Base-by-base conservation (phyloP, 345 rosid species). In the Theobroma cacao region DNA sequence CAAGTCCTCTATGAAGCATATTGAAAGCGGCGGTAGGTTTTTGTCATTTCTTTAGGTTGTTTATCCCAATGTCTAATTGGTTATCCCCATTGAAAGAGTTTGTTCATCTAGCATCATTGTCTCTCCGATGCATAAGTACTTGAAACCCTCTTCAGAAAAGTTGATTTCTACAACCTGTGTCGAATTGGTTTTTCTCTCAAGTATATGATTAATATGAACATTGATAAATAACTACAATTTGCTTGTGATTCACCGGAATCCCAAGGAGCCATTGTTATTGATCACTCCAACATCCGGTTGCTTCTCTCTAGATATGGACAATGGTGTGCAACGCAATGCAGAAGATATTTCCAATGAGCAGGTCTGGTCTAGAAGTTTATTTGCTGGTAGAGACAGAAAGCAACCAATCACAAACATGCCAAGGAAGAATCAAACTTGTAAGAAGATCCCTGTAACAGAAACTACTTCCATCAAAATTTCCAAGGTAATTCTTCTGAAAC, bases 361-460 rank as follows among this genome's bases (percentile, higher is more conserved):
- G 31, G 14, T 48, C 11, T 66, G 3, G 40, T 34, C 34, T 53
- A 40, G 53, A 24, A 47, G 36, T 59, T 55, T 34, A 64, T 43
- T 40, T 56, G 28, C 43, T 18, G 75, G 45, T 58, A 14, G 3
- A 38, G 50, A 55, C 30, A 47, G 20, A 41, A 38, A 41, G 28
- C 33, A 36, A 43, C 14, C 22, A 4, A 43, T 43, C 43, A 53
- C 60, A 26, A 20, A 45, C 59, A 70, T 24, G 74, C 59, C 75
- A 7, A 31, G 22, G 52, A 47, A 56, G 59, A 11, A 61, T 28
- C 80, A 38, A 45, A 69, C 50, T 47, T 80, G 65, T 18, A 75
- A 68, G 82, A 68, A 75, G 53, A 48, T 20, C 31, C 72, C 79
- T 24, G 72, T 75, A 8, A 75, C 60, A 45, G 79, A 80, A 71